Base-by-base conservation (phyloP, 176 grass and related monocot genomes). In the Oryza punctata region DNA sequence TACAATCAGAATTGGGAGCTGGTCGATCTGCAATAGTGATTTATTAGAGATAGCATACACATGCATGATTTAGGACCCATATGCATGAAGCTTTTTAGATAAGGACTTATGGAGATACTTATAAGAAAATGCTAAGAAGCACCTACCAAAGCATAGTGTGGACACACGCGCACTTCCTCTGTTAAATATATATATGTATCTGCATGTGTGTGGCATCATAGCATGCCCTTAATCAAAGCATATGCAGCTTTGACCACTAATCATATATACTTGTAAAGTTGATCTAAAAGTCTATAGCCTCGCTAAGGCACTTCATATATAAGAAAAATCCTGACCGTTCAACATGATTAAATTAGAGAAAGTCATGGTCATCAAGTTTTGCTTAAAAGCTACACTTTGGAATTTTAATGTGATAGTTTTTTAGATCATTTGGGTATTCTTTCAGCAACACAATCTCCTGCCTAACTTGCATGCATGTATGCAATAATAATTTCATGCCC, bases 81-180 rank as follows among this genome's bases (percentile, higher is more conserved):
- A 57, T 57, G 52, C 63, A 27, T 52, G 14, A 67, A 76, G 28
- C 61, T 67, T 41, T 76, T 54, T 38, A 35, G 33, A 67, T 57
- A 57, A n/a, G 52, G 52, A 57, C 52, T n/a, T 26, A 14, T 7
- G 54, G 15, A 76, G n/a, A 57, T 66, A 26, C 15, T 69, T 64
- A 15, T 69, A 46, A 76, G 44, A 50, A 76, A 76, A 57, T 41
- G 72, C 52, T 57, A 12, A 3, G 63, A 28, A 46, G 10, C 32
- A 76, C 82, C 63, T 57, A 76, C 45, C 63, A 84, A 76, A 84
- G 44, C 10, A 54, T 63, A 52, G 14, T 38, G 60, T 10, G 65
- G 47, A 52, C 15, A 15, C 41, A 16, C 23, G 41, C 6, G 26
- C 12, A 27, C 23, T 27, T 24, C 19, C 1, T 3, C 19, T 57